Conservation (phyloP, 495 filamentous ascomycete genomes). For the Elaphomyces granulatus region DNA sequence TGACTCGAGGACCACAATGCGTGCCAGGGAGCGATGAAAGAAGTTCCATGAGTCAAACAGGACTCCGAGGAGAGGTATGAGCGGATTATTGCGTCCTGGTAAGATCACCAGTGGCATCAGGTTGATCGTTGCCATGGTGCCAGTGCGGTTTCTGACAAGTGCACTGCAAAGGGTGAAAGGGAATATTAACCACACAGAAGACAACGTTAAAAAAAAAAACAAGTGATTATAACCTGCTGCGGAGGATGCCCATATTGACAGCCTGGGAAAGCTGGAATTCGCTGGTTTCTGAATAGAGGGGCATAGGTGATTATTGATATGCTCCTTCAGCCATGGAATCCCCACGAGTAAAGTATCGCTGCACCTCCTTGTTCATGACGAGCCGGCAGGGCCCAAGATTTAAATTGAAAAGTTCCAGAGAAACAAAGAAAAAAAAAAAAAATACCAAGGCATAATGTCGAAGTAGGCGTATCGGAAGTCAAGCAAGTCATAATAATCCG, state of each 20-base stretch:
- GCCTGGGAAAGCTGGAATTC: conserved; percentile 67
- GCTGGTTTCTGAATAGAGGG: conserved; percentile 57
- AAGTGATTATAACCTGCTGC: conserved; percentile 66
- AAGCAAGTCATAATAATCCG: conserved; percentile 1
- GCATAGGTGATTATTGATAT: conserved; percentile 79
- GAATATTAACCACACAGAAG: conserved; percentile 58
- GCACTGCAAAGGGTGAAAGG: conserved; percentile 39
- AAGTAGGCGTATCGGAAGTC: conserved; percentile 18
- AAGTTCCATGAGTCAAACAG: conserved; percentile 70
- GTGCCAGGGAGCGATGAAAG: conserved; percentile 64
- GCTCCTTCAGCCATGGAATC: conserved; percentile 49
- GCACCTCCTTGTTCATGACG: conserved; percentile 55
- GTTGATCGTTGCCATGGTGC: conserved; percentile 62
- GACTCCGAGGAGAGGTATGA: conserved; percentile 48
- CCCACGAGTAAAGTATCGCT: conserved; percentile 43
- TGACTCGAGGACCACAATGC: conserved; percentile 53
- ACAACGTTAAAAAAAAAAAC: conserved; percentile 63
- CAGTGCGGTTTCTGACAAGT: conserved; percentile 60
- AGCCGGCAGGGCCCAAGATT: conserved; percentile 50
- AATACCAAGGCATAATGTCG: conserved; percentile 33
- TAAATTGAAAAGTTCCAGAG: conserved; percentile 36
- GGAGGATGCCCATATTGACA: conserved; percentile 72
- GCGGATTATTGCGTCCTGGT: conserved; percentile 54
- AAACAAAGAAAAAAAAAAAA: conserved; percentile 35
- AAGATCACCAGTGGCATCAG: conserved; percentile 60